Evolutionary conservation across 345 rosid species (phyloP).

Genomic region (Salix koriyanagi): DNA sequence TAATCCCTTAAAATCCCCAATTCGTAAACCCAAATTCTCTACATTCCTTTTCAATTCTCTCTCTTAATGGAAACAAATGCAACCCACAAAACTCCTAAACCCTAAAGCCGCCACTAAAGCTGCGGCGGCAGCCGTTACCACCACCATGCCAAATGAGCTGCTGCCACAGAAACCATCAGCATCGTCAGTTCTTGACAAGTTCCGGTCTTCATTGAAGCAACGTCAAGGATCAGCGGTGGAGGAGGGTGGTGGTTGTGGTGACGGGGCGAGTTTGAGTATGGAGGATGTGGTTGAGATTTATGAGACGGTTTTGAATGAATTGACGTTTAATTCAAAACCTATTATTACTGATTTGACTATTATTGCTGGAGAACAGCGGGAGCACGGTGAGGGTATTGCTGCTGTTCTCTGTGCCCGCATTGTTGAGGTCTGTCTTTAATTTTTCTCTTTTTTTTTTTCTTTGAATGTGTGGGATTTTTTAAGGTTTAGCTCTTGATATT

Average conservation of each 20-base stretch:
- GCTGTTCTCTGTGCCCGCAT: conserved; percentile 81
- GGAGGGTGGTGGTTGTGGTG: conserved; percentile 27
- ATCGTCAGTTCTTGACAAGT: conserved; percentile 55
- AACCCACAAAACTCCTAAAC: not conserved
- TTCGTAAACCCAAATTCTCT: not conserved
- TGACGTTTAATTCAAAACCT: conserved; percentile 91
- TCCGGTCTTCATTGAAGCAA: conserved; percentile 59
- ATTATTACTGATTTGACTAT: conserved; percentile 94
- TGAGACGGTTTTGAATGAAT: conserved; percentile 59
- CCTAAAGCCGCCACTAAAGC: conserved; percentile 15
- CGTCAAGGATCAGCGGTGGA: conserved; percentile 45
- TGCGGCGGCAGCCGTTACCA: conserved; percentile 5
- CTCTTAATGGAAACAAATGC: not conserved
- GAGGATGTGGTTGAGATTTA: conserved; percentile 75
- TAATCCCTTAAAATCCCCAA: not conserved
- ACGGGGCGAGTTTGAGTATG: conserved; percentile 18
- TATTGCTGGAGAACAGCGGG: conserved; percentile 85
- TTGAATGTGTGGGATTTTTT: not conserved
- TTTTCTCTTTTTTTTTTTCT: not conserved
- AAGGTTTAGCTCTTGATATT: not conserved
- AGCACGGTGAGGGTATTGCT: conserved; percentile 77
- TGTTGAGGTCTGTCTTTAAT: conserved; percentile 55
- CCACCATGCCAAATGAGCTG: conserved; percentile 49
- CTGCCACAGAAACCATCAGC: conserved; percentile 57
- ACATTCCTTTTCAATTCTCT: not conserved